phyloP scores from a whole-genome alignment of 169 alveolate genomes.

The Plasmodium ovale region DNA sequence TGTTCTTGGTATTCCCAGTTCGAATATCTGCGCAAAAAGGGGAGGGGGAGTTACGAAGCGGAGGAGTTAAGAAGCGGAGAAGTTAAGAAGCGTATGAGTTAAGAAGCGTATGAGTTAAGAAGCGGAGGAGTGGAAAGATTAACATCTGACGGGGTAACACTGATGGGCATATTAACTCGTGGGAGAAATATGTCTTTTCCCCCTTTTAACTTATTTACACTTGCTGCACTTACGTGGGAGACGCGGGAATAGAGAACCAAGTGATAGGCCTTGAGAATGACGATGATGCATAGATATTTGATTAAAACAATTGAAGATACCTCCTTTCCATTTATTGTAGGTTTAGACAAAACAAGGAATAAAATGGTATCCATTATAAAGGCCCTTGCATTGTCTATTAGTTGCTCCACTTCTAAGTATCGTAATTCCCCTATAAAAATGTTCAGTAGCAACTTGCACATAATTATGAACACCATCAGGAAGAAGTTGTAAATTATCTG shows the following conservation, averaged over 20 bases:
- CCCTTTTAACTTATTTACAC: too few relatives aligned
- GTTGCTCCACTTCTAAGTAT: constrained; percentile 84
- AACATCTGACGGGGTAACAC: neutral
- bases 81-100: neutral
- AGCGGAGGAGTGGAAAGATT: neutral
- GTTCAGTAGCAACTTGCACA: constrained; percentile 75
- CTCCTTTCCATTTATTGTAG: constrained; percentile 88
- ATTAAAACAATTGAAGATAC: constrained; percentile 82
- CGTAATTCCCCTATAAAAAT: constrained; percentile 82
- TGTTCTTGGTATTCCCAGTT: constrained; percentile 86
- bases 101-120: too few relatives aligned
- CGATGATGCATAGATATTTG: constrained; percentile 82
- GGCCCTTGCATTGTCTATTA: constrained; percentile 87
- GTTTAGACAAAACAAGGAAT: constrained; percentile 88
- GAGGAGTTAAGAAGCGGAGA: neutral
- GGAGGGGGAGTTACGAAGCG: neutral
- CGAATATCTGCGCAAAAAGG: constrained; percentile 84
- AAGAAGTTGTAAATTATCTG: constrained; percentile 81
- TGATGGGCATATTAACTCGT: neutral
- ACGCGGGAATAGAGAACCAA: constrained; percentile 85
- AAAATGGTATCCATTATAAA: constrained; percentile 89
- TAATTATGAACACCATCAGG: constrained; percentile 78
- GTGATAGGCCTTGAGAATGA: constrained; percentile 88
- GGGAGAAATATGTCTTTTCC: neutral
- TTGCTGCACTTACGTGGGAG: constrained; percentile 75